These are phyloP conservation scores for Xylaria sp. DNA, from an alignment of 2,329 filamentous ascomycete species.

Conservation along the genomic window DNA sequence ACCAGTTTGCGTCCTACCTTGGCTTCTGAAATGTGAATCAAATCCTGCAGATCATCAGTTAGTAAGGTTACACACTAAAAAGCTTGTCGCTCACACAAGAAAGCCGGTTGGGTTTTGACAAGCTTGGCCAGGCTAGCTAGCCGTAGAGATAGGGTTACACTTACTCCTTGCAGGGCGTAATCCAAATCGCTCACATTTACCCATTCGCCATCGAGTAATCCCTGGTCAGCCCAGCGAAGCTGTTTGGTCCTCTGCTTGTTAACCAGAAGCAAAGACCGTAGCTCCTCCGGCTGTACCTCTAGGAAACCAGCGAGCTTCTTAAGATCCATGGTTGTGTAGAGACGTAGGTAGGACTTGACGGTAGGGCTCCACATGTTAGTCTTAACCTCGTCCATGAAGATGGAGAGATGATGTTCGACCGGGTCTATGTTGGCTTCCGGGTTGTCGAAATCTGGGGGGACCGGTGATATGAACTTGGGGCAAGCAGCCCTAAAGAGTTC, in stretches of 20 bases:
- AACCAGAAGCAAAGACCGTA: slow-evolving; percentile 90
- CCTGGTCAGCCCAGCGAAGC: slow-evolving; percentile 89
- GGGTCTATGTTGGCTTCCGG: slow-evolving; percentile 95
- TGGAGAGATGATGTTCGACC: slow-evolving; percentile 91
- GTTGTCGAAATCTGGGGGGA: slow-evolving; percentile 96
- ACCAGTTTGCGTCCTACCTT: slow-evolving; percentile 97
- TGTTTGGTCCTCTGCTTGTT: slow-evolving; percentile 99
- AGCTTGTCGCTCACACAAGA: slow-evolving; percentile 33
- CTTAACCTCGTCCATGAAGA: slow-evolving; percentile 99
- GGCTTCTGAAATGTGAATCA: slow-evolving; percentile 98
- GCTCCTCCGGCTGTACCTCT: slow-evolving; percentile 93
- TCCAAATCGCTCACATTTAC: slow-evolving; percentile 95
- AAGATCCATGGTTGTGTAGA: slow-evolving; percentile 99
- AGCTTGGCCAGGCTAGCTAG: slow-evolving; percentile 6
- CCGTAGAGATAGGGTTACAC: slow-evolving; percentile 45
- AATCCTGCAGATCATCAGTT: slow-evolving; percentile 62
- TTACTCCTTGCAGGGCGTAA: slow-evolving; percentile 92
- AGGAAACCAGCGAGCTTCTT: slow-evolving; percentile 98
- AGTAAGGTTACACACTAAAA: slow-evolving; percentile 34
- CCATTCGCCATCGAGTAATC: slow-evolving; percentile 87
- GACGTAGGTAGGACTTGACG: slow-evolving; percentile 96
- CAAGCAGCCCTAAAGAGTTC: slow-evolving; percentile 97
- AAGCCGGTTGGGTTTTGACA: slow-evolving; percentile 30
- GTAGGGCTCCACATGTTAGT: slow-evolving; percentile 98
- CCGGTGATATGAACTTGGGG: slow-evolving; percentile 99